phyloP scores from a whole-genome alignment of 2,329 filamentous ascomycete species.

The Neodidymelliopsis sp. region DNA sequence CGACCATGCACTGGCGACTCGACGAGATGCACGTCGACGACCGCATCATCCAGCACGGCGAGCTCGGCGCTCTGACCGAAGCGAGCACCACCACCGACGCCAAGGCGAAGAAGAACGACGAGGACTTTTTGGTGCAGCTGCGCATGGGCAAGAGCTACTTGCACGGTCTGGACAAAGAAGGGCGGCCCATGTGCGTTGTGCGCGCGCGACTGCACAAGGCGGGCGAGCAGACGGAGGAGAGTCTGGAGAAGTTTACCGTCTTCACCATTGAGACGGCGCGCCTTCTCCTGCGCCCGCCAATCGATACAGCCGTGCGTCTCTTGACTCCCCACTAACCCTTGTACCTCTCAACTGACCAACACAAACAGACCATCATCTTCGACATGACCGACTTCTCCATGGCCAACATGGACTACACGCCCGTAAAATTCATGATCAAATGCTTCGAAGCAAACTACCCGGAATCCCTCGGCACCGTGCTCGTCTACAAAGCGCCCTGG shows the following conservation, averaged over 20 bases:
- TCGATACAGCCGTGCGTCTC: conserved; percentile 86
- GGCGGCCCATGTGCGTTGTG: conserved; percentile 86
- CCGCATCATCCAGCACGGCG: conserved; percentile 68
- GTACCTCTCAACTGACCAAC: conserved; percentile 23
- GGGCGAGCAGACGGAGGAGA: conserved; percentile 82
- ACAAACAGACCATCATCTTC: conserved; percentile 82
- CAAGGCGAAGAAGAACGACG: conserved; percentile 69
- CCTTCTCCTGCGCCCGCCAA: conserved; percentile 77
- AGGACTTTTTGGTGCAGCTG: conserved; percentile 83
- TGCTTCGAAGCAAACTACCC: conserved; percentile 99
- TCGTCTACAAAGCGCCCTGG: conserved; percentile 97
- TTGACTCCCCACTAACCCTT: background rate
- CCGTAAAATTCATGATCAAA: conserved; percentile 99
- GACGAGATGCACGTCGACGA: conserved; percentile 87
- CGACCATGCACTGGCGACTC: conserved; percentile 90
- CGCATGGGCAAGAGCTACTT: conserved; percentile 92
- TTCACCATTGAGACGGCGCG: conserved; percentile 95
- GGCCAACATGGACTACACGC: conserved; percentile 97
- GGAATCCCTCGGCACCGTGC: conserved; percentile 85
- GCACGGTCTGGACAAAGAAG: conserved; percentile 84
- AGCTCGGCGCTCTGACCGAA: conserved; percentile 62
- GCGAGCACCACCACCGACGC: conserved; percentile 68
- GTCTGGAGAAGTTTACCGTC: conserved; percentile 87
- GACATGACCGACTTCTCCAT: conserved; percentile 95
- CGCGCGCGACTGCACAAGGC: conserved; percentile 81